These are phyloP conservation scores for Elaeis guineensis DNA, from an alignment of 176 grass and related monocot species.

Conservation along the genomic window DNA sequence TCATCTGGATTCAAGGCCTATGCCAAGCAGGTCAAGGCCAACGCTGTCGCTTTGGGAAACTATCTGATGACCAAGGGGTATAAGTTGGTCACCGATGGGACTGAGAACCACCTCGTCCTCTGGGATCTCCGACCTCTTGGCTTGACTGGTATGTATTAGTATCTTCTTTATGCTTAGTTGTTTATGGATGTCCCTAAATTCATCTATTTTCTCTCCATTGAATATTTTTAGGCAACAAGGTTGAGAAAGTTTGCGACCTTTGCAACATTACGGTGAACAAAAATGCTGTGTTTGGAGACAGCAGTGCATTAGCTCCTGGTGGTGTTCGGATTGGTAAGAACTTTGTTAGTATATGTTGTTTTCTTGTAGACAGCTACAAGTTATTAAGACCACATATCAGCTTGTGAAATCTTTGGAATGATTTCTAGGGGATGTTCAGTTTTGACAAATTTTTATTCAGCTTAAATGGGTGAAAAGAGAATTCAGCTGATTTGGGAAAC, in stretches of 20 bases:
- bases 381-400: too few species aligned
- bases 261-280: slow-evolving; percentile 1
- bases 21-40: slow-evolving; percentile 8
- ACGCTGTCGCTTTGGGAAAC: neutral
- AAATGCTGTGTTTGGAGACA: slow-evolving; percentile 8
- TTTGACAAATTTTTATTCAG: too few species aligned
- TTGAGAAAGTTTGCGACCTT: slow-evolving; percentile 8
- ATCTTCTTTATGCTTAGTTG: neutral
- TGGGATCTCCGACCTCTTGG: slow-evolving; percentile 5
- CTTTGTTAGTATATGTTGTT: too few species aligned
- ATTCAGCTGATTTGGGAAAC: too few species aligned
- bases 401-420: too few species aligned
- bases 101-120: slow-evolving; percentile 8
- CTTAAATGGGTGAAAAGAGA: too few species aligned
- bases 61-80: slow-evolving; percentile 7
- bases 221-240: slow-evolving; percentile 2
- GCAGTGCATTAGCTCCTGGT: slow-evolving; percentile 3
- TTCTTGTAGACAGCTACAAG: too few species aligned
- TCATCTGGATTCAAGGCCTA: neutral
- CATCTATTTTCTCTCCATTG: neutral
- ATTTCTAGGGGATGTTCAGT: too few species aligned
- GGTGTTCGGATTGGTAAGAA: slow-evolving; percentile 8
- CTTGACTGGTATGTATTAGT: neutral
- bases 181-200: neutral
- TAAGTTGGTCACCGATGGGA: slow-evolving; percentile 1